Percentiles rank a stretch among this genome's conserved stretches.
Conservation (phyloP, 1,139 yeast species). For the Taphrina betulina region DNA sequence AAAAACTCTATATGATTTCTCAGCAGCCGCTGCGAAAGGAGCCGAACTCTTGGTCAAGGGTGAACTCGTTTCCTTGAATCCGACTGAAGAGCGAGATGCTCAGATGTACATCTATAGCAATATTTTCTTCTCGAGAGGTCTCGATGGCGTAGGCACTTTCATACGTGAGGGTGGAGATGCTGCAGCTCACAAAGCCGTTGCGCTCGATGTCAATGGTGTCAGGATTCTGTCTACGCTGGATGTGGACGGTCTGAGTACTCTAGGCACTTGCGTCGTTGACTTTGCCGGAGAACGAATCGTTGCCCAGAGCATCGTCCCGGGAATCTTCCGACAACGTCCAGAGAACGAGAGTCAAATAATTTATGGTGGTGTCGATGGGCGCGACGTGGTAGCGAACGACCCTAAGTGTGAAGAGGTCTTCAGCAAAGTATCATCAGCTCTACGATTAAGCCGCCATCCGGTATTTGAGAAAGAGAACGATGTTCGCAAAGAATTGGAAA, state of each 20-base stretch:
- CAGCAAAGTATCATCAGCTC: conserved; percentile 63
- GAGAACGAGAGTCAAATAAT: conserved; percentile 54
- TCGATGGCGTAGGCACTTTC: conserved; percentile 70
- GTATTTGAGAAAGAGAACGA: conserved; percentile 51
- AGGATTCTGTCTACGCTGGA: conserved; percentile 68
- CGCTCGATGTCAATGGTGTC: conserved; percentile 75
- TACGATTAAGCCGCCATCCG: conserved; percentile 73
- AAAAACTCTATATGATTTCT: conserved; percentile 75
- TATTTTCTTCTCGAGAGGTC: conserved; percentile 79
- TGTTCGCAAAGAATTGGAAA: conserved; percentile 50
- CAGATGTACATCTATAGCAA: conserved; percentile 77
- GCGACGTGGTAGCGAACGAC: conserved; percentile 51
- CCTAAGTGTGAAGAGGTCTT: conserved; percentile 57
- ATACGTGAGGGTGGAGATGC: conserved; percentile 71
- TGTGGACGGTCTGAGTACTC: conserved; percentile 61
- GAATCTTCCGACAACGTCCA: conserved; percentile 63
- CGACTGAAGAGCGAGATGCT: conserved; percentile 58
- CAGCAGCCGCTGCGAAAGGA: conserved; percentile 71
- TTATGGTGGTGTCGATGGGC: conserved; percentile 74
- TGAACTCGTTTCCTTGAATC: conserved; percentile 75
- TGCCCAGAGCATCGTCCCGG: conserved; percentile 98
- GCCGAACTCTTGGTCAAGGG: conserved; percentile 76
- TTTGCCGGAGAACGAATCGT: conserved; percentile 83
- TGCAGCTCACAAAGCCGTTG: conserved; percentile 78
- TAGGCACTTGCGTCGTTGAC: conserved; percentile 82